Conservation (phyloP, 1,284 basidiomycete genomes). For the Taiwanofungus camphoratus region DNA sequence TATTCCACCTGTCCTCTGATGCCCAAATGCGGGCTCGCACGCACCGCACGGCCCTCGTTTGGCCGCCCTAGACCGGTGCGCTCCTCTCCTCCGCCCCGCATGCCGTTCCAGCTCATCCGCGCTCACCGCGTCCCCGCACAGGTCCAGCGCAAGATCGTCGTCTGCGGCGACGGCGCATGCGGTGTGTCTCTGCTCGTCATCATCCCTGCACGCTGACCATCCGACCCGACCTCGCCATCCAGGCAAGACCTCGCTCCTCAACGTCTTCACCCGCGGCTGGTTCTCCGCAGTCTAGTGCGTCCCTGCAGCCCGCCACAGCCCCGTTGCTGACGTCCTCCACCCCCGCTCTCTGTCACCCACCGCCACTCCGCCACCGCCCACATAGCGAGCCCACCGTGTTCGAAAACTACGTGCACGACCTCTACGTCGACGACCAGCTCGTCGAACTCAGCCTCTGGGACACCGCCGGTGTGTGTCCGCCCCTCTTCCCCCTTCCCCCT, state of each 20-base stretch:
- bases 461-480: slow-evolving; percentile 71
- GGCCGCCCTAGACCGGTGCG: no score
- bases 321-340: not conserved
- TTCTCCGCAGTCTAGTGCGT: slow-evolving; percentile 85
- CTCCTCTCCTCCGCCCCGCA: no score
- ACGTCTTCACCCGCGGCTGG: slow-evolving; percentile 82
- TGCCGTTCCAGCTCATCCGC: no score
- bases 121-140: no score
- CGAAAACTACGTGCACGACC: slow-evolving; percentile 88
- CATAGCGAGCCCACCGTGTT: slow-evolving; percentile 86
- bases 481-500: slow-evolving; percentile 2
- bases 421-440: slow-evolving; percentile 75
- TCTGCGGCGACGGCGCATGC: slow-evolving; percentile 91
- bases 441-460: slow-evolving; percentile 96
- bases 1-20: no score
- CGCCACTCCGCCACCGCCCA: not conserved
- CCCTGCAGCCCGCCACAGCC: not conserved
- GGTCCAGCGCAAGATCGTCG: slow-evolving; percentile 70
- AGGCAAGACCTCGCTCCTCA: slow-evolving; percentile 79
- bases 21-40: no score
- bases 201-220: slow-evolving; percentile 10
- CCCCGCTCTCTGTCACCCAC: slow-evolving; percentile 1
- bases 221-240: slow-evolving; percentile 9
- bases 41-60: no score
- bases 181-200: slow-evolving; percentile 59